Conservation (phyloP, 768 basidiomycete genomes). For the Sporobolomyces roseus region DNA sequence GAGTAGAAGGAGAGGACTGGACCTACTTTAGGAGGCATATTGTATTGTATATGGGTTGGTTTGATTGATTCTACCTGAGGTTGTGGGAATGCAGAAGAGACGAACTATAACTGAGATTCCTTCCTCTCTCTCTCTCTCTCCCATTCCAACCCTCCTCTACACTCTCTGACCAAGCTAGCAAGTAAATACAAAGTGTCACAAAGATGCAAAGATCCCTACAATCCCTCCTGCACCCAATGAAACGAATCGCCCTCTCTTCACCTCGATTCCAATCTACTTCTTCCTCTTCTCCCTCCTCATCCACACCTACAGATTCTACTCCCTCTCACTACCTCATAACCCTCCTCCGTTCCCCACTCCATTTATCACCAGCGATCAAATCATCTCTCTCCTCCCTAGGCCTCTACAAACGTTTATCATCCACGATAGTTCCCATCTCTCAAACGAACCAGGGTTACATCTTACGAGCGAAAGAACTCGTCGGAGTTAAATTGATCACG, state of each 20-base stretch:
- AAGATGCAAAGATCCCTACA: conserved; percentile 4
- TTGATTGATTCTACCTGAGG: not conserved
- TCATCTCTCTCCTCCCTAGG: conserved; percentile 26
- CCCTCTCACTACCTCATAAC: conserved; percentile 41
- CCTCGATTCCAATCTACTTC: conserved; percentile 1
- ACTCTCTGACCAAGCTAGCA: not conserved
- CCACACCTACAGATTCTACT: not conserved
- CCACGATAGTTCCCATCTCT: conserved; percentile 33
- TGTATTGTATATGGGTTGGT: not conserved
- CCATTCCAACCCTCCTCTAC: not conserved
- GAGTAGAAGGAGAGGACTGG: not conserved
- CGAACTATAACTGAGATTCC: not conserved
- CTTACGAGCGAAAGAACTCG: conserved; percentile 35
- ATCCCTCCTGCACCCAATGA: not conserved
- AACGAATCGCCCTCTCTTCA: not conserved
- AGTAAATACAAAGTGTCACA: too few species aligned
- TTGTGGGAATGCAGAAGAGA: not conserved
- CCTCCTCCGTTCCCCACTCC: conserved; percentile 38
- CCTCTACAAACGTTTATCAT: conserved; percentile 35
- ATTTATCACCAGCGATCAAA: conserved; percentile 11
- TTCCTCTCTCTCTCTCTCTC: not conserved
- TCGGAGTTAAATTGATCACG: conserved; percentile 14
- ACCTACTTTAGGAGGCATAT: conserved; percentile 40
- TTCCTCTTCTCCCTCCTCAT: not conserved
- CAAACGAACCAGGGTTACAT: conserved; percentile 27